These are phyloP conservation scores for Podila clonocystis DNA, from an alignment of 192 early-diverging fungal species.

Conservation along the genomic window DNA sequence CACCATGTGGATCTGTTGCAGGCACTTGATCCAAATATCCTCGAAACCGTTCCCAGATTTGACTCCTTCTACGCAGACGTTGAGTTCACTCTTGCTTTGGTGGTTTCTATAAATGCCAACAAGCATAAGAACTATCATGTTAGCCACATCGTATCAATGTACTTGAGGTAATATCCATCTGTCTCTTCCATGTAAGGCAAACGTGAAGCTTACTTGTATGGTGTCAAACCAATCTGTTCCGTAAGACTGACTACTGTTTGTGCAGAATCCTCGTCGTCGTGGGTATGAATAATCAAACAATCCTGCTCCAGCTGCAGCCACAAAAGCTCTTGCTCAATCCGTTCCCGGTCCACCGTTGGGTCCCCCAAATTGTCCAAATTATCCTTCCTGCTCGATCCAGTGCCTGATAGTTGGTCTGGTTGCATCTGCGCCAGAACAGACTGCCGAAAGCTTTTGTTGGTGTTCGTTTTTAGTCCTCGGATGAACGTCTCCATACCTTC, in stretches of 20 bases:
- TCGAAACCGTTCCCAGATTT: conserved; percentile 33
- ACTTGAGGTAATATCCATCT: not conserved
- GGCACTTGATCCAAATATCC: conserved; percentile 53
- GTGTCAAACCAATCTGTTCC: conserved; percentile 39
- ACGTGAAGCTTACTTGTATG: conserved; percentile 47
- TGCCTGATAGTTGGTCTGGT: not conserved
- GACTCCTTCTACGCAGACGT: conserved; percentile 32
- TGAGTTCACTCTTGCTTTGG: conserved; percentile 10
- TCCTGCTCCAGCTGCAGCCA: conserved; percentile 49
- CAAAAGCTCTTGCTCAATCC: conserved; percentile 40
- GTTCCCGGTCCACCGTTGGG: conserved; percentile 3
- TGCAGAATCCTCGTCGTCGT: conserved; percentile 48
- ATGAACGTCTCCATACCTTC: conserved; percentile 51
- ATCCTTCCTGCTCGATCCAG: not conserved
- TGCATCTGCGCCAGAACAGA: conserved; percentile 10
- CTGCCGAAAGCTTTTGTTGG: conserved; percentile 24
- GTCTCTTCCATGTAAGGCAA: not conserved
- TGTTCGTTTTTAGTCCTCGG: conserved; percentile 19
- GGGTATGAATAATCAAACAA: conserved; percentile 44
- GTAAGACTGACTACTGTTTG: conserved; percentile 43
- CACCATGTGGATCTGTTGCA: conserved; percentile 57
- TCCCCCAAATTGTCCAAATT: not conserved
- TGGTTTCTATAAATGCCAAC: not conserved
- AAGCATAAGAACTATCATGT: not conserved
- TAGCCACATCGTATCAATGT: not conserved